Evolutionary conservation across 2,329 filamentous ascomycete genomes (phyloP), one percentile per base, ranked within the genome.

Genomic region (Tolypocladium cylindrosporum): DNA sequence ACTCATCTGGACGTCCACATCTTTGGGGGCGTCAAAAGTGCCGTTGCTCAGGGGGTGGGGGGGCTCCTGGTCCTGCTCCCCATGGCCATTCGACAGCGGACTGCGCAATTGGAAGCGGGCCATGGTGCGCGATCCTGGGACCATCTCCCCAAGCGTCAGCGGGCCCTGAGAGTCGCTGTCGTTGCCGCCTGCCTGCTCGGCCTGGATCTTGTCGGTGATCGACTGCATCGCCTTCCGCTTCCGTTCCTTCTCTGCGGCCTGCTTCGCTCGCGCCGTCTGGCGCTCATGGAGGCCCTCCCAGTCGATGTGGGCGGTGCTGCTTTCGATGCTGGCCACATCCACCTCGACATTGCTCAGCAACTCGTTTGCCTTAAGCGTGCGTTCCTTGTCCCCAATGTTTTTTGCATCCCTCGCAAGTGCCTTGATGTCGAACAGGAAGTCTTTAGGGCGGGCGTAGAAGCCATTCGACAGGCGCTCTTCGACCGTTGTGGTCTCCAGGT

Each of bases 391-490:
- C n/a, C 88, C 90, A 59, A 86, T 82, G 13, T 85, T 86, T 68
- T 86, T 89, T 13, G 92, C 87, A 73, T 99, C 94, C 69, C 90
- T 93, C 27, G 88, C 87, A 6, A 99, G 77, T 41, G 87, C 84
- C 69, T 88, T 90, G 66, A 97, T 90, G 69, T 99, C 94, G 45
- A 86, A 86, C 55, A 96, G 74, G 68, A 97, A 99, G 69, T 97
- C 93, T 65, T 87, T 87, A 0, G 92, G 90, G 13, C 92, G 85
- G 65, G 91, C 90, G 73, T 99, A 99, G 73, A 91, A 99, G 6
- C 94, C 94, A 70, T 99, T 97, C 5, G 91, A 95, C 40, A 99
- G 78, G n/a, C 94, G 87, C 70, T 96, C 91, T 75, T 99, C 94
- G 56, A 99, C 97, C 1, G 89, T 93, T 4, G 88, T 88, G 13